phyloP scores from a whole-genome alignment of 441 rosid genomes.

The Corymbia citriodora region DNA sequence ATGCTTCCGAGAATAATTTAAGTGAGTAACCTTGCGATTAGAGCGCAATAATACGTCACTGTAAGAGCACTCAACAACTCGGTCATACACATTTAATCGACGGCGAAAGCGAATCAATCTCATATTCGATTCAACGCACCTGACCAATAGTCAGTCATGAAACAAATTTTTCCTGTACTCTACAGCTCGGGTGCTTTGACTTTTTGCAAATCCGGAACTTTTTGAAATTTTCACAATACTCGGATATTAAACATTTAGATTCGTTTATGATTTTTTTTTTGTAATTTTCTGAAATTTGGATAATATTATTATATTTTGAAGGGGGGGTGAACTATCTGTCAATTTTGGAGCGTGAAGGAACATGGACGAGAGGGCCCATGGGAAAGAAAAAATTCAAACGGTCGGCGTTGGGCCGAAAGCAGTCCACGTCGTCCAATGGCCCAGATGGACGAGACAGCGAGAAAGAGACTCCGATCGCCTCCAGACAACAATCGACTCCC shows the following conservation, averaged over 20 bases:
- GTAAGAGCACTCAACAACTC: neutral
- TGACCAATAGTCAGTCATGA: neutral
- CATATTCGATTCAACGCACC: neutral
- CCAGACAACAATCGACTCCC: neutral
- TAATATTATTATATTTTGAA: neutral
- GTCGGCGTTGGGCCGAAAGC: neutral
- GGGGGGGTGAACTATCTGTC: neutral
- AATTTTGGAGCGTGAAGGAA: neutral
- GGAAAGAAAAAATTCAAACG: neutral
- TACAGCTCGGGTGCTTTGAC: fast-evolving
- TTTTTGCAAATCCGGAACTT: fast-evolving
- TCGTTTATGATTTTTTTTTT: neutral
- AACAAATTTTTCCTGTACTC: neutral
- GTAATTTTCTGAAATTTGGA: neutral
- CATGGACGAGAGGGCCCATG: neutral
- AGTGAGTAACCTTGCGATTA: neutral
- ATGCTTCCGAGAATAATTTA: neutral
- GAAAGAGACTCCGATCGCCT: neutral
- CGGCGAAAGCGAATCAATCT: neutral
- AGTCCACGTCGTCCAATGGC: neutral
- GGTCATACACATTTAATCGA: neutral
- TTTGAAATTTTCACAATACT: neutral
- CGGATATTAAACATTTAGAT: neutral
- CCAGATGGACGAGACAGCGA: neutral
- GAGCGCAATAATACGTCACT: fast-evolving